Percentiles rank a stretch among this genome's conserved stretches.
These are phyloP conservation scores for Vigna nakashimae DNA, from an alignment of 306 rosid genomes.

Conservation along the genomic window DNA sequence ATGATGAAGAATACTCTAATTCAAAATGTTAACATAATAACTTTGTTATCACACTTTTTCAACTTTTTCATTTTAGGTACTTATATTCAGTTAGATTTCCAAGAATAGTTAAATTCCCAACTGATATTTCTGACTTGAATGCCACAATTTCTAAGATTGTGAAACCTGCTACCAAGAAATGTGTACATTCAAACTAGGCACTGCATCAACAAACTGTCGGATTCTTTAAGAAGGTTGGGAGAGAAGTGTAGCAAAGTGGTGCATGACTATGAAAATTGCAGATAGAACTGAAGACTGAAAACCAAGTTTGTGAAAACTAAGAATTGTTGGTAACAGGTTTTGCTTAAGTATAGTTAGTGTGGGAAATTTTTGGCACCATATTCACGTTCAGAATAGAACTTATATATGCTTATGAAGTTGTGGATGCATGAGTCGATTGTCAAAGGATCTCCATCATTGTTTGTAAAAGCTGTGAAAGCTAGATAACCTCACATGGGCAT, in stretches of 20 bases:
- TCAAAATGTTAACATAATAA: too few relatives aligned
- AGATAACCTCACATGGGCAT: not conserved
- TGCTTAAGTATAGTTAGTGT: not conserved
- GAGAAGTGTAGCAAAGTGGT: constrained; percentile 16
- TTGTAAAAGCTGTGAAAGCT: not conserved
- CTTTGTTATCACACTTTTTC: too few relatives aligned
- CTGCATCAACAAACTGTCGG: constrained; percentile 27
- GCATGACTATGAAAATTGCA: not conserved
- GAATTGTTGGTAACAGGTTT: not conserved
- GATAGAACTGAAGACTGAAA: not conserved
- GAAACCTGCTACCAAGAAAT: constrained; percentile 3
- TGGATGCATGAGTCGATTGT: not conserved
- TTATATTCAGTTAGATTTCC: too few relatives aligned
- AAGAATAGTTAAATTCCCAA: too few relatives aligned
- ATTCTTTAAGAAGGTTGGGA: constrained; percentile 39
- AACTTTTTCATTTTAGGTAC: too few relatives aligned
- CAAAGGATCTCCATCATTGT: not conserved
- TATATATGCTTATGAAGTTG: not conserved
- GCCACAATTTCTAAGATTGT: not conserved
- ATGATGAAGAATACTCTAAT: too few relatives aligned
- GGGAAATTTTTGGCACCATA: not conserved
- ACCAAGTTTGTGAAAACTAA: not conserved
- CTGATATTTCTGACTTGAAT: too few relatives aligned
- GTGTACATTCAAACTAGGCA: constrained; percentile 21
- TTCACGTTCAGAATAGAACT: constrained; percentile 1